phyloP scores from a whole-genome alignment of 2,329 filamentous ascomycete genomes.

The Fusarium sp. region DNA sequence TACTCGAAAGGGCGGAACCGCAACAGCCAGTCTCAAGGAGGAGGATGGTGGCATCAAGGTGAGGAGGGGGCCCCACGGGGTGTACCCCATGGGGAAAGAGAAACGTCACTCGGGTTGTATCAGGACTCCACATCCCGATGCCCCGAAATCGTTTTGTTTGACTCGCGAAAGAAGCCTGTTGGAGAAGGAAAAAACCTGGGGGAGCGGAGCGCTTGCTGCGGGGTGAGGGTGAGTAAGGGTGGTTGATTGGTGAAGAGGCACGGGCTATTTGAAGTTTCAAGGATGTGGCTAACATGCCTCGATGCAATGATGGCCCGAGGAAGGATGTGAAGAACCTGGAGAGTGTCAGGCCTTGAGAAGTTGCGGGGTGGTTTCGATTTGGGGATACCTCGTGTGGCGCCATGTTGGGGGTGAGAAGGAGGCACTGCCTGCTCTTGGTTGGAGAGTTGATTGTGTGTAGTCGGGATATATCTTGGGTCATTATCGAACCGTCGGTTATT shows the following conservation, averaged over 20 bases:
- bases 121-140: neutral
- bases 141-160: neutral
- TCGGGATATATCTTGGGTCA: neutral
- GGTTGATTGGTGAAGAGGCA: constrained; percentile 12
- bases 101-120: constrained; percentile 2
- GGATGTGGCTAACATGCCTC: constrained; percentile 9
- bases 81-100: constrained; percentile 36
- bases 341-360: neutral
- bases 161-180: constrained; percentile 14
- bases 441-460: neutral
- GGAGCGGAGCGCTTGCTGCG: constrained; percentile 11
- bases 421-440: neutral
- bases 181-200: constrained; percentile 39
- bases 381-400: neutral
- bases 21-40: neutral
- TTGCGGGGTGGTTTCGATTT: neutral
- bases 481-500: neutral
- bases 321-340: constrained; percentile 3
- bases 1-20: constrained; percentile 9
- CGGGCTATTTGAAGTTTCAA: neutral
- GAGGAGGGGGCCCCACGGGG: neutral
- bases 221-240: constrained; percentile 16
- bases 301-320: constrained; percentile 38
- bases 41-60: constrained; percentile 17
- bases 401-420: neutral